Evolutionary conservation across 2,329 filamentous ascomycete species (phyloP), one percentile per base, ranked within the genome.

Genomic region (Alternaria arbusti): DNA sequence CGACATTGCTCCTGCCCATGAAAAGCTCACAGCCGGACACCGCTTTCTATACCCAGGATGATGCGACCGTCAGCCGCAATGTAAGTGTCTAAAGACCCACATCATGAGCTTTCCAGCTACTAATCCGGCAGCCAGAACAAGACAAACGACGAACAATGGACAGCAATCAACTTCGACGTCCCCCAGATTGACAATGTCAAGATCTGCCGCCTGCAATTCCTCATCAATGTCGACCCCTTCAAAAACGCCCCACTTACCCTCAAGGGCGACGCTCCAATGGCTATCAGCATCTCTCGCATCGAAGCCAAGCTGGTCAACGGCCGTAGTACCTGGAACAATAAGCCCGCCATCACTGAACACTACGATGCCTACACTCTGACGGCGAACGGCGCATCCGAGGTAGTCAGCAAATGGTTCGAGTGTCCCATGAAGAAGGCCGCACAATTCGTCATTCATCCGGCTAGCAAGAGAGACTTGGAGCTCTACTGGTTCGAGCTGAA

Each of bases 1-100:
- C 77, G 4, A 73, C 76, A 45, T 74, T 80, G 49, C 73, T 80
- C 45, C 63, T 80, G n/a, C 78, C 77, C 1, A 59, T 80, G 43
- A 69, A 71, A 25, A 59, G 67, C 22, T 54, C 60, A 13, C 32
- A 54, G 1, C 74, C 77, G 15, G 52, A 73, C 50, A 64, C 47
- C 3, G 55, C 70, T 3, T 72, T 68, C 23, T 65, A 64, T 20
- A 80, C 78, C 4, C 65, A 74, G 20, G 65, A 61, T 13, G 61
- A 59, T 9, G 75, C 69, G 44, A 54, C 64, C 4, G 64, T 79
- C 54, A 67, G 66, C 30, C 66, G 70, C 40, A 55, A 59, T 3
- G 73, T 75, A 65, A 4, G 60, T 43, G 25, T 9, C 8, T 12
- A n/a, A 10, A 51, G 4, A n/a, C 11, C 5, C 22, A 17, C 7